Conservation (phyloP, 1,284 basidiomycete species). For the Sporisorium sorghi region DNA sequence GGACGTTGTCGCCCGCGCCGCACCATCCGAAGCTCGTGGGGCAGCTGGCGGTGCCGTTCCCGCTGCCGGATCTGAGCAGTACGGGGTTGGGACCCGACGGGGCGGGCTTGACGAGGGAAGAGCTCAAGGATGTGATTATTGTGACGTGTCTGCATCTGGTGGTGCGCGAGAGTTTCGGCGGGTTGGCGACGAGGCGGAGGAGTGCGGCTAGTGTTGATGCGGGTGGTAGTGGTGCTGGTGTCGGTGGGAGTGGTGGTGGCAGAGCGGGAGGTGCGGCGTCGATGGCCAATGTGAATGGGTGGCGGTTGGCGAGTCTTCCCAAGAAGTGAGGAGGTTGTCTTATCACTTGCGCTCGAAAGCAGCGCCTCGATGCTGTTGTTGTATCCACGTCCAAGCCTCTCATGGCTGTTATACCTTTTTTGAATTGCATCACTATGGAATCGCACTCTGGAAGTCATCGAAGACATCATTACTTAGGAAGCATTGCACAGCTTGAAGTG, state of each 20-base stretch:
- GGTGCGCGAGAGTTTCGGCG: slow-evolving; percentile 89
- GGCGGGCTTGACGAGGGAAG: slow-evolving; percentile 77
- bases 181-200: slow-evolving; percentile 76
- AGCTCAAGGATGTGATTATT: slow-evolving; percentile 91
- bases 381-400: not conserved
- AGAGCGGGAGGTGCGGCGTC: not conserved
- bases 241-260: too few species aligned
- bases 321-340: slow-evolving; percentile 32
- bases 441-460: not conserved
- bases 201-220: slow-evolving; percentile 72
- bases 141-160: slow-evolving; percentile 91
- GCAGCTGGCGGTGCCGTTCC: slow-evolving; percentile 87
- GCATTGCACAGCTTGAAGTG: not conserved
- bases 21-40: slow-evolving; percentile 96
- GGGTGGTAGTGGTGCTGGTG: not conserved
- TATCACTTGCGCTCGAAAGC: not conserved
- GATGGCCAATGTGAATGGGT: slow-evolving; percentile 37
- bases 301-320: slow-evolving; percentile 45
- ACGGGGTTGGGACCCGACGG: slow-evolving; percentile 59
- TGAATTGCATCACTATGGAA: not conserved
- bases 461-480: too few species aligned
- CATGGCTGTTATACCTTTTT: not conserved
- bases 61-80: slow-evolving; percentile 72
- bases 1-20: slow-evolving; percentile 80
- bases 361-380: not conserved